These are phyloP conservation scores for Botryosphaeria agaves DNA, from an alignment of 2,329 filamentous ascomycete genomes.

Conservation along the genomic window DNA sequence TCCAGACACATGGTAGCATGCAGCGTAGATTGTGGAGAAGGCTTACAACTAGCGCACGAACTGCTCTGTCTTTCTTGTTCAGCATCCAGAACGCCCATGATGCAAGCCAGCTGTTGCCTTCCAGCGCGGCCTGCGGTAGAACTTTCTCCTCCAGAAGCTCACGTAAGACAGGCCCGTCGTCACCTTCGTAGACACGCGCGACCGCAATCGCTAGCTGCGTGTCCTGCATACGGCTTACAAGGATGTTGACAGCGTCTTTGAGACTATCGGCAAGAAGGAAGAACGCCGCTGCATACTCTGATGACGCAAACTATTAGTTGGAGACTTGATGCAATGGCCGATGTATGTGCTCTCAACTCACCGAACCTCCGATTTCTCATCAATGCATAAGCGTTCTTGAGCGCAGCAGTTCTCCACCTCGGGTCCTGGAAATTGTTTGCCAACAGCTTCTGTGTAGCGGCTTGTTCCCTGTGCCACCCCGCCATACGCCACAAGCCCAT, in stretches of 20 bases:
- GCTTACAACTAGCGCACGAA: slow-evolving; percentile 65
- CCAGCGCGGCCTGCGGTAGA: slow-evolving; percentile 55
- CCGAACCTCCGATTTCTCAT: slow-evolving; percentile 81
- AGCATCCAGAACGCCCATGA: slow-evolving; percentile 96
- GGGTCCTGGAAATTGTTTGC: slow-evolving; percentile 81
- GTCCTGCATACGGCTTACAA: slow-evolving; percentile 74
- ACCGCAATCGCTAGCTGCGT: slow-evolving; percentile 81
- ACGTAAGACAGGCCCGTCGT: slow-evolving; percentile 55
- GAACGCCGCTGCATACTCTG: slow-evolving; percentile 91
- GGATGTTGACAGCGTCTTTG: slow-evolving; percentile 71
- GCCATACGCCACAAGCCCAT: slow-evolving; percentile 93
- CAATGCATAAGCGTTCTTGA: slow-evolving; percentile 93
- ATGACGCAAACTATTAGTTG: slow-evolving; percentile 17
- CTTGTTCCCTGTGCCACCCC: slow-evolving; percentile 72
- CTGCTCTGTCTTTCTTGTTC: slow-evolving; percentile 63
- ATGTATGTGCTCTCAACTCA: slow-evolving; percentile 40
- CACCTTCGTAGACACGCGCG: slow-evolving; percentile 73
- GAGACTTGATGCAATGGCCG: slow-evolving; percentile 1
- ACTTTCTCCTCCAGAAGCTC: slow-evolving; percentile 66
- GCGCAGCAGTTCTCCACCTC: slow-evolving; percentile 72
- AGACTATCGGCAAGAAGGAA: slow-evolving; percentile 80
- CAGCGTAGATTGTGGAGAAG: no score
- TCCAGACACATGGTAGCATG: no score
- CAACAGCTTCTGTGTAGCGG: slow-evolving; percentile 59
- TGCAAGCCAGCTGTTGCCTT: slow-evolving; percentile 84